Percentiles rank a stretch among this genome's conserved stretches.
These are phyloP conservation scores for Pterocarpus santalinus DNA, from an alignment of 306 rosid genomes.

Conservation along the genomic window DNA sequence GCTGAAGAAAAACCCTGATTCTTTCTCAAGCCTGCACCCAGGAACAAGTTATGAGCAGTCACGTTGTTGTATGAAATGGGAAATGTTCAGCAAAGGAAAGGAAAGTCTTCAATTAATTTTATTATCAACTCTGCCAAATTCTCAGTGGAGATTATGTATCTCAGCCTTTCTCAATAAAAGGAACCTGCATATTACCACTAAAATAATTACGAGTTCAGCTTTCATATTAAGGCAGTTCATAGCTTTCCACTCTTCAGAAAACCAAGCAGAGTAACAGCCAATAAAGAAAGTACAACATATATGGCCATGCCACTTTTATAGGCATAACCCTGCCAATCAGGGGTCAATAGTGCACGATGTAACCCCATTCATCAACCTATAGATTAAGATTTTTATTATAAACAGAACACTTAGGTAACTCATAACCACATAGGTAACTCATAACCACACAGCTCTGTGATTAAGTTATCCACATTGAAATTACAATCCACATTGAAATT, in stretches of 20 bases:
- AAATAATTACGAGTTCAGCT: neutral
- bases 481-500: constrained; percentile 10
- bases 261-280: constrained; percentile 26
- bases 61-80: neutral
- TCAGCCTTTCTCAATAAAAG: neutral
- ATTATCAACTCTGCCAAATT: constrained; percentile 18
- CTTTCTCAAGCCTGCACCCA: constrained; percentile 79
- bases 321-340: neutral
- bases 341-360: neutral
- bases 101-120: constrained; percentile 21
- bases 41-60: constrained; percentile 3
- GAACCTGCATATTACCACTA: neutral
- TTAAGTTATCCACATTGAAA: constrained; percentile 27
- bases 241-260: constrained; percentile 14
- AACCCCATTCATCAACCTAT: neutral
- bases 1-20: constrained; percentile 91
- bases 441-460: neutral
- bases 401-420: constrained; percentile 19
- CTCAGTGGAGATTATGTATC: constrained; percentile 3
- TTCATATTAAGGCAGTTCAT: constrained; percentile 27
- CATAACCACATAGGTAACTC: neutral
- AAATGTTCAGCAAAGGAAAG: neutral
- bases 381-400: neutral
- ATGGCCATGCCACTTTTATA: neutral
- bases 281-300: constrained; percentile 1